Evolutionary conservation across 345 rosid genomes (phyloP).

Genomic region (Trapa incisa): DNA sequence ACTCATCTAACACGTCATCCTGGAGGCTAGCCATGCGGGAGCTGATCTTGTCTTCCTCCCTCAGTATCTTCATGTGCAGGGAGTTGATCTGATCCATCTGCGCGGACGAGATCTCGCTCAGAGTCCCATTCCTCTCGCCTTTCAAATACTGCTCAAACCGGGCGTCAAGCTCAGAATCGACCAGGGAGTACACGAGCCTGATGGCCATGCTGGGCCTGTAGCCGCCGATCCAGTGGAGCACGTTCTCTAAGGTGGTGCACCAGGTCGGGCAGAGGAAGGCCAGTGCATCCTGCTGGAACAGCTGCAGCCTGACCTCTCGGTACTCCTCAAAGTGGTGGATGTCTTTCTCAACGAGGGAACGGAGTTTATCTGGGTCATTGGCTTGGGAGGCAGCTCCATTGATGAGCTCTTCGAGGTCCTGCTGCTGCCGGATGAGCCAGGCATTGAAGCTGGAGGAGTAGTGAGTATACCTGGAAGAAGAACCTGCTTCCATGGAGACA

Average conservation of each 20-base stretch:
- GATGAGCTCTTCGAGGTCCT: conserved; percentile 10
- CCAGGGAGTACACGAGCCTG: conserved; percentile 6
- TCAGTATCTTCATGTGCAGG: conserved; percentile 8
- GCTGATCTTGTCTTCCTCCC: conserved; percentile 9
- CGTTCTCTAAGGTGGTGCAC: conserved; percentile 12
- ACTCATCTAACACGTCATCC: conserved; percentile 10
- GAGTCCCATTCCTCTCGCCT: conserved; percentile 4
- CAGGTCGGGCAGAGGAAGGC: conserved; percentile 8
- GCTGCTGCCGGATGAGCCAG: conserved; percentile 8
- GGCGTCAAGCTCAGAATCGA: conserved; percentile 4
- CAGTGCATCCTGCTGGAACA: conserved; percentile 4
- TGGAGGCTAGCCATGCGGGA: conserved; percentile 11
- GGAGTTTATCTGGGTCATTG: conserved; percentile 4
- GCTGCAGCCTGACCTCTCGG: neutral
- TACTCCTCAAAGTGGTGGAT: conserved; percentile 11
- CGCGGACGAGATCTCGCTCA: neutral
- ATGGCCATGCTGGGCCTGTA: conserved; percentile 8
- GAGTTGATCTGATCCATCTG: conserved; percentile 5
- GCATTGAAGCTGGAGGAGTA: conserved; percentile 3
- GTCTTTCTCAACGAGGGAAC: conserved; percentile 6
- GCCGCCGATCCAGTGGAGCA: conserved; percentile 13
- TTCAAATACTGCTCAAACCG: neutral
- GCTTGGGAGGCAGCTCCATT: conserved; percentile 6
- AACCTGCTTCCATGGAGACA: neutral
- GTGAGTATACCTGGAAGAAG: neutral